Base-by-base conservation (phyloP, 768 basidiomycete genomes). In the Hypsizygus marmoreus region DNA sequence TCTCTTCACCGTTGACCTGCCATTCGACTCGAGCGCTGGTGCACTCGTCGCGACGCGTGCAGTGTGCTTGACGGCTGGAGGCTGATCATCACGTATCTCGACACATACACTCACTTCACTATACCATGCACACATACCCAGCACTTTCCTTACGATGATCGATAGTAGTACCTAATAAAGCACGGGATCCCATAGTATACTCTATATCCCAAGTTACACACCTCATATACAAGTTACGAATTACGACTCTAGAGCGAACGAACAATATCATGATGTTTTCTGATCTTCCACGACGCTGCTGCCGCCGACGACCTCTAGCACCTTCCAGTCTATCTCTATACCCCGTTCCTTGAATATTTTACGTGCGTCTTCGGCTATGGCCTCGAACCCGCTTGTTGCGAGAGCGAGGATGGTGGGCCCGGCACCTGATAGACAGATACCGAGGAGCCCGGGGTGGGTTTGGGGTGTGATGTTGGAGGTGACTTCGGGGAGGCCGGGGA, bases 371-470 rank as follows among this genome's bases (percentile, higher is more conserved):
- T 85, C 79, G 4, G 91, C 94, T 49, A 98, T 97, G 6, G 72
- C 73, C 34, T 93, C 89, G 56, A 90, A 98, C 19, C 86, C 84
- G 25, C 70, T 67, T 0, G 91, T 94, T 2, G 97, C 97, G 13
- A 99, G 80, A 1, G 97, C 97, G 50, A 99, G 80, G 51, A 98
- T 97, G 4, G 97, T 97, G 3, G 97, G 97, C 0, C 97, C 97
- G 4, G 97, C 97, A 6, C 97, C 97, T 2, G 95, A 98, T 25
- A 99, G 82, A 65, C 97, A 98, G 44, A 98, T 97, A 4, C 97
- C 97, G 7, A 99, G 76, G 4, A 99, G 73, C n/a, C 97, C 97
- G 0, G 91, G 90, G 67, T 98, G 95, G 0, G 90, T 85, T 7
- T 77, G 55, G 4, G 95, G 95, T 1, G 97, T 97, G 41, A 98